phyloP scores from a whole-genome alignment of 1,139 yeast genomes.

The Sugiyamaella castrensis region DNA sequence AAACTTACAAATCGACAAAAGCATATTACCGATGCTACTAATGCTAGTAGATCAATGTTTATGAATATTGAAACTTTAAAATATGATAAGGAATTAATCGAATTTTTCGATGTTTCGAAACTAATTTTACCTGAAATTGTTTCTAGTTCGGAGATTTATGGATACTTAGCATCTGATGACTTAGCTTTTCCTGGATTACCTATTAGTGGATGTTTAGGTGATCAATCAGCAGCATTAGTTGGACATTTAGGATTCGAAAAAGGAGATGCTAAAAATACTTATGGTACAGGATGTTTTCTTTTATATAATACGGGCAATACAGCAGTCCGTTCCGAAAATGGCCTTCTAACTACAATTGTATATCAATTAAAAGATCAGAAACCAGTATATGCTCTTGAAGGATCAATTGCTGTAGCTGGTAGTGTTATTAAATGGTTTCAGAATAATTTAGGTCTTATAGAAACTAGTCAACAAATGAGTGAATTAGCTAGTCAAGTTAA shows the following conservation, averaged over 20 bases:
- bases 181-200: slow-evolving; percentile 55
- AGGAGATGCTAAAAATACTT: slow-evolving; percentile 94
- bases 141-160: slow-evolving; percentile 78
- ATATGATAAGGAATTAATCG: slow-evolving; percentile 73
- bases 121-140: slow-evolving; percentile 75
- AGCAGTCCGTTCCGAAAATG: slow-evolving; percentile 60
- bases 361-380: slow-evolving; percentile 76
- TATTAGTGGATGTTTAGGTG: slow-evolving; percentile 88
- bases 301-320: slow-evolving; percentile 78
- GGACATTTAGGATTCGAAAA: slow-evolving; percentile 84
- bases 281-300: slow-evolving; percentile 94
- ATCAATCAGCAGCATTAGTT: slow-evolving; percentile 89
- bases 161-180: slow-evolving; percentile 42
- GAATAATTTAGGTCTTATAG: slow-evolving; percentile 81
- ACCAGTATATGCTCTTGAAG: slow-evolving; percentile 90
- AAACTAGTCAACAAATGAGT: slow-evolving; percentile 82
- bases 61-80: slow-evolving; percentile 76
- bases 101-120: slow-evolving; percentile 71
- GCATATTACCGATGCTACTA: slow-evolving; percentile 83
- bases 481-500: slow-evolving; percentile 81
- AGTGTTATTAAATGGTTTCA: slow-evolving; percentile 93
- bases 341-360: slow-evolving; percentile 85
- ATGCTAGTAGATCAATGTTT: slow-evolving; percentile 88
- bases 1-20: slow-evolving; percentile 63
- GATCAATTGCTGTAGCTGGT: slow-evolving; percentile 95